Conservation (phyloP, 352 stramenopile genomes). For the Phytophthora pinifolia region DNA sequence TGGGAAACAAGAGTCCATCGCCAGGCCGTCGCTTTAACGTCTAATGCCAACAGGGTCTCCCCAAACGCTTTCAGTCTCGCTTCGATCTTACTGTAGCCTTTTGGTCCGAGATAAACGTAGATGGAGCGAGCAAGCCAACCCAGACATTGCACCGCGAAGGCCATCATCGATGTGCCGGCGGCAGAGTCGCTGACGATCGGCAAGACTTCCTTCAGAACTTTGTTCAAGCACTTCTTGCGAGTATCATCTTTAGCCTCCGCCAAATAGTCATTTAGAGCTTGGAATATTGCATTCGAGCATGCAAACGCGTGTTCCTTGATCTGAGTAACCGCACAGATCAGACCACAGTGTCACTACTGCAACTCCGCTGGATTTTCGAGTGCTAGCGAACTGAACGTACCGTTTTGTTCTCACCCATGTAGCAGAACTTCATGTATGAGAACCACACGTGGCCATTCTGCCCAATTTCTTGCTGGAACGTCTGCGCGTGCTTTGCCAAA, state of each 20-base stretch:
- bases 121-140: conserved; percentile 48
- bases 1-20: conserved; percentile 61
- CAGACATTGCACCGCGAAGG: conserved; percentile 62
- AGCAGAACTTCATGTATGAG: conserved; percentile 75
- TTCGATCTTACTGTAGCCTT: conserved; percentile 66
- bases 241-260: conserved; percentile 40
- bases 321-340: conserved; percentile 21
- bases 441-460: conserved; percentile 56
- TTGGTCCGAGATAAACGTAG: conserved; percentile 49
- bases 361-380: neutral
- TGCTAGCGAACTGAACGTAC: conserved; percentile 25
- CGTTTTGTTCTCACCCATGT: conserved; percentile 67
- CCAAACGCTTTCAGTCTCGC: conserved; percentile 64
- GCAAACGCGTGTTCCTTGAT: conserved; percentile 68
- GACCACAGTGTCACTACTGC: neutral
- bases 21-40: conserved; percentile 46
- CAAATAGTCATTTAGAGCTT: conserved; percentile 43
- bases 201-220: conserved; percentile 73
- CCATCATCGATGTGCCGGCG: conserved; percentile 32
- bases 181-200: conserved; percentile 54
- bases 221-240: conserved; percentile 70
- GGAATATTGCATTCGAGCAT: conserved; percentile 48
- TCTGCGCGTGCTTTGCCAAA: conserved; percentile 38
- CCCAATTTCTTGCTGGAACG: conserved; percentile 58
- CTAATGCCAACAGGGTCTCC: conserved; percentile 64